These are phyloP conservation scores for Yamadazyma siamensis DNA, from an alignment of 1,139 yeast genomes.

Conservation along the genomic window DNA sequence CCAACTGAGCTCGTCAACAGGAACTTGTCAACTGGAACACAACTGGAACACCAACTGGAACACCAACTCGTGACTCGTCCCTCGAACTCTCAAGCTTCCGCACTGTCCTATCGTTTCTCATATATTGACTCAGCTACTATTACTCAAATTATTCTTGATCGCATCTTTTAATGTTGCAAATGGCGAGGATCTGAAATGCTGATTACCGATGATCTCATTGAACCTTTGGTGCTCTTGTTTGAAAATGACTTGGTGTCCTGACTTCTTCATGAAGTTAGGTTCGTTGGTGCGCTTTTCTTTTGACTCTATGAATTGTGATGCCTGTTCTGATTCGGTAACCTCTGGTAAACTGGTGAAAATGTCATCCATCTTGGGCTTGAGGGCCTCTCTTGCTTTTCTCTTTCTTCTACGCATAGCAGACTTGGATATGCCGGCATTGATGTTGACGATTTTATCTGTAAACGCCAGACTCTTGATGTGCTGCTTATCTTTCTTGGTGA, in stretches of 20 bases:
- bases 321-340: conserved; percentile 11
- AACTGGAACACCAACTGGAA: no score
- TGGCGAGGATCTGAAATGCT: conserved; percentile 51
- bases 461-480: conserved; percentile 28
- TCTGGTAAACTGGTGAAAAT: conserved; percentile 51
- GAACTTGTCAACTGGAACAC: no score
- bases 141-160: conserved; percentile 13
- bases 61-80: no score
- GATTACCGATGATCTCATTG: conserved; percentile 49
- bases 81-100: no score
- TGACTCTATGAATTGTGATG: conserved; percentile 8
- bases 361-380: conserved; percentile 66
- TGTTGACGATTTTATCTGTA: conserved; percentile 31
- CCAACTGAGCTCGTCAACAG: no score
- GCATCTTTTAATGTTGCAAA: conserved; percentile 56
- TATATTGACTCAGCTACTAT: no score
- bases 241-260: conserved; percentile 55
- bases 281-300: conserved; percentile 32
- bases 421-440: conserved; percentile 51
- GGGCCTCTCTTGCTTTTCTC: conserved; percentile 57
- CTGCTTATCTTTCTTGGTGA: conserved; percentile 54
- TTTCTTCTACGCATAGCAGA: conserved; percentile 64
- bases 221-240: conserved; percentile 55
- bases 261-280: conserved; percentile 58
- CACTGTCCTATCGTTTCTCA: no score